A percentile compares a stretch with the other conserved stretches of the same genome.
phyloP scores from a whole-genome alignment of 73 alveolate species.

The Symbiodinium natans region DNA sequence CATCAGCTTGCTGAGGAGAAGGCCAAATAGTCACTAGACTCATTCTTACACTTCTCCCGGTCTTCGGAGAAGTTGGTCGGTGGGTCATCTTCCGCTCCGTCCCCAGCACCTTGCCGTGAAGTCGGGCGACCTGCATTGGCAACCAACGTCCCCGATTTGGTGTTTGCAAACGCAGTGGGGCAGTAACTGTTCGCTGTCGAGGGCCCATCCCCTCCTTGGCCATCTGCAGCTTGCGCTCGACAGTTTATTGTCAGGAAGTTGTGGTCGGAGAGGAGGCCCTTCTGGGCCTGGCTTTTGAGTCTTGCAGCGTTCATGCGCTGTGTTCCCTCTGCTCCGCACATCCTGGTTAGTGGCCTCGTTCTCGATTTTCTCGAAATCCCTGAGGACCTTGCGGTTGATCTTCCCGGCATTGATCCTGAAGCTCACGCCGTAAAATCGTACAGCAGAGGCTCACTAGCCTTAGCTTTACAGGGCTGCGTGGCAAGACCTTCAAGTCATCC shows the following conservation, averaged over 20 bases:
- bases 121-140: conserved; percentile 51
- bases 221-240: conserved; percentile 51
- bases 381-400: conserved; percentile 57
- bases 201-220: background rate
- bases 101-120: conserved; percentile 73
- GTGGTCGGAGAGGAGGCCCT: conserved; percentile 63
- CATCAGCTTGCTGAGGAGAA: too few species aligned
- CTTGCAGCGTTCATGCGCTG: too few species aligned
- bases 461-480: too few species aligned
- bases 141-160: too few species aligned
- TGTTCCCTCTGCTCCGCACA: too few species aligned
- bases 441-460: too few species aligned
- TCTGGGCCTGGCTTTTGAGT: conserved; percentile 48
- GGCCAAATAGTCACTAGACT: background rate
- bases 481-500: background rate
- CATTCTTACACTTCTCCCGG: conserved; percentile 44
- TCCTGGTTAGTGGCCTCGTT: conserved; percentile 30
- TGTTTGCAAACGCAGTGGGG: too few species aligned
- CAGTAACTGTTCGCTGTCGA: too few species aligned
- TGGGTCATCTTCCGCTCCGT: conserved; percentile 67
- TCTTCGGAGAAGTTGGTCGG: conserved; percentile 47
- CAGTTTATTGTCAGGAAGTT: conserved; percentile 53
- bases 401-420: conserved; percentile 80
- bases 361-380: conserved; percentile 88
- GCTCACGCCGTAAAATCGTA: background rate